phyloP scores from a whole-genome alignment of 192 early-diverging fungal species.

The Podila epigama region DNA sequence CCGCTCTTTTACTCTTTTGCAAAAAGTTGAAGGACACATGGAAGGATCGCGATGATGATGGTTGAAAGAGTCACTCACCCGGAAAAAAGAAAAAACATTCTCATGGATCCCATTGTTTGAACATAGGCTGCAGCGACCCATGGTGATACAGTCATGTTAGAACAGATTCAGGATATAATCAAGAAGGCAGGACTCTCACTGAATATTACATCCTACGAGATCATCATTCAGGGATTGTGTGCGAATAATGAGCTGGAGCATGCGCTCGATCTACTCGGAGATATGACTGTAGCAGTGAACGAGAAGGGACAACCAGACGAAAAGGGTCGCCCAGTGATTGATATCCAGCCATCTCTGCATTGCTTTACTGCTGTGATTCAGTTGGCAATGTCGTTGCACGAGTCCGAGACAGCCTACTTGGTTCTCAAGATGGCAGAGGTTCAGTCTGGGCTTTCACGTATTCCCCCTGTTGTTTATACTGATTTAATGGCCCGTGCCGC shows the following conservation, averaged over 20 bases:
- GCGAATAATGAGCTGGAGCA: slow-evolving; percentile 37
- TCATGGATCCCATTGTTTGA: background rate
- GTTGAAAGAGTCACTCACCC: too few species aligned
- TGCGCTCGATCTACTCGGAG: slow-evolving; percentile 50
- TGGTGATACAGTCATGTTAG: slow-evolving; percentile 30
- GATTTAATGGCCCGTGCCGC: slow-evolving; percentile 53
- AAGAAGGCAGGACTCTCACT: slow-evolving; percentile 23
- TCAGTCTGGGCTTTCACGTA: slow-evolving; percentile 28
- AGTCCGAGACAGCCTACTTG: slow-evolving; percentile 40
- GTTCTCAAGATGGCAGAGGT: slow-evolving; percentile 55
- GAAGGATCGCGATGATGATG: too few species aligned
- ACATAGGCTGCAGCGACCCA: slow-evolving; percentile 22
- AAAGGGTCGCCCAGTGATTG: slow-evolving; percentile 25
- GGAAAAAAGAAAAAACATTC: background rate
- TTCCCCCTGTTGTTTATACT: slow-evolving; percentile 45
- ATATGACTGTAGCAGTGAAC: slow-evolving; percentile 48
- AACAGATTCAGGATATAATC: slow-evolving; percentile 12
- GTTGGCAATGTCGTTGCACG: slow-evolving; percentile 36
- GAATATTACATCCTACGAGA: slow-evolving; percentile 44
- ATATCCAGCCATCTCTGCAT: slow-evolving; percentile 29
- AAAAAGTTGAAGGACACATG: background rate
- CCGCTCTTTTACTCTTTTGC: background rate
- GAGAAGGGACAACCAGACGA: slow-evolving; percentile 34
- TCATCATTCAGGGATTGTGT: slow-evolving; percentile 46
- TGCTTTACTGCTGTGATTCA: slow-evolving; percentile 40